Percentiles rank a stretch among this genome's conserved stretches.
These are phyloP conservation scores for Candida dubliniensis DNA, from an alignment of 1,139 yeast genomes.

Conservation along the genomic window DNA sequence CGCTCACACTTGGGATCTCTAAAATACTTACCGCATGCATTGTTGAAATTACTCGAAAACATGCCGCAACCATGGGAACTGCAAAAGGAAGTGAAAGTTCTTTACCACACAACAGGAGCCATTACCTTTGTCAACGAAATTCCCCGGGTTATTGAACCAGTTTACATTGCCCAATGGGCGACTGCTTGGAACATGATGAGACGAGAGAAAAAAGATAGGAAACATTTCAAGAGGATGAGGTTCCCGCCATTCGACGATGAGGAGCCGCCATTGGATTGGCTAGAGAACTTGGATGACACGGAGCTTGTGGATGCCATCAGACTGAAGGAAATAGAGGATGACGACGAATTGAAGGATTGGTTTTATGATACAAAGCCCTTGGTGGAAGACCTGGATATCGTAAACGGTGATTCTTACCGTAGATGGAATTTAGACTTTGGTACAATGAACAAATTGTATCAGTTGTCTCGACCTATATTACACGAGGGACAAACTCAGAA, in stretches of 20 bases:
- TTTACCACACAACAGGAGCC: conserved; percentile 92
- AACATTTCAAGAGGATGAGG: conserved; percentile 85
- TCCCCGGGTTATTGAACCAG: conserved; percentile 91
- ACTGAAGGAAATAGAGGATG: conserved; percentile 62
- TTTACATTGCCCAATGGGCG: conserved; percentile 95
- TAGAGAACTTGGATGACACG: conserved; percentile 70
- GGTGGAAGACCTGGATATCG: conserved; percentile 49
- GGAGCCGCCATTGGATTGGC: conserved; percentile 86
- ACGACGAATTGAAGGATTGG: conserved; percentile 71
- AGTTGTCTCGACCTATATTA: conserved; percentile 68
- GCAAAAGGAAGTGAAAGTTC: conserved; percentile 77
- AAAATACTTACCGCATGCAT: conserved; percentile 95
- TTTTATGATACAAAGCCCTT: conserved; percentile 78
- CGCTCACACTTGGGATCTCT: conserved; percentile 87
- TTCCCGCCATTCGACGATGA: conserved; percentile 98
- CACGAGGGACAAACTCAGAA: conserved; percentile 57
- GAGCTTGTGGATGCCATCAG: conserved; percentile 73
- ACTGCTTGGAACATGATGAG: conserved; percentile 92
- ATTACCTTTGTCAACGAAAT: conserved; percentile 91
- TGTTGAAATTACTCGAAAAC: conserved; percentile 82
- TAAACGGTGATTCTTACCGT: conserved; percentile 77
- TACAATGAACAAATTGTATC: conserved; percentile 65
- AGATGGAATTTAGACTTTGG: conserved; percentile 66
- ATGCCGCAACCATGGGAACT: conserved; percentile 99
- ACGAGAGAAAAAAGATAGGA: conserved; percentile 85